Evolutionary conservation across 2,329 filamentous ascomycete species (phyloP).

Genomic region (Fusarium annulatum): DNA sequence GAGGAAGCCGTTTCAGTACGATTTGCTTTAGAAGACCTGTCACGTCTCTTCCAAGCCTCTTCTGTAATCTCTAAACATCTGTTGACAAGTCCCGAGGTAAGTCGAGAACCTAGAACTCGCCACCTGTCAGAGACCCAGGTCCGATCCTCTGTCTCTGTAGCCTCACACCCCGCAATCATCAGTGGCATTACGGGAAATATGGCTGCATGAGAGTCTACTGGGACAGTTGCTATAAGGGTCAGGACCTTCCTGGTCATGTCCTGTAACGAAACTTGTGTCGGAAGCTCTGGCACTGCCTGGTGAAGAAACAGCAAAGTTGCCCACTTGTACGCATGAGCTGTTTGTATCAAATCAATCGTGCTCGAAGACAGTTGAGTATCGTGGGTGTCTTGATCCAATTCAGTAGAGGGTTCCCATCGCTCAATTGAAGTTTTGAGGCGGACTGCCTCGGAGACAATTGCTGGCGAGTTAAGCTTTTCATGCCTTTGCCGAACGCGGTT

Average conservation of each 20-base stretch:
- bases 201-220: background rate
- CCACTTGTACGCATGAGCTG: background rate
- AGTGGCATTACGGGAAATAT: background rate
- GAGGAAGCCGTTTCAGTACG: background rate
- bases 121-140: background rate
- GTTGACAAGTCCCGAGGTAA: background rate
- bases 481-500: background rate
- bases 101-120: background rate
- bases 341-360: background rate
- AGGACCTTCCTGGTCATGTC: background rate
- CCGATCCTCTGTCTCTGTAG: background rate
- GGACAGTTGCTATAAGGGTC: background rate
- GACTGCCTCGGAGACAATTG: background rate
- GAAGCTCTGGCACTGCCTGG: background rate
- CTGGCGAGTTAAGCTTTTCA: background rate
- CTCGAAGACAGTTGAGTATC: background rate
- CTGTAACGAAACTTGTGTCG: background rate
- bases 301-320: background rate
- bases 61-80: background rate
- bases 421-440: background rate
- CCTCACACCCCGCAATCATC: background rate
- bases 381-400: background rate
- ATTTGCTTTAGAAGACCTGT: background rate
- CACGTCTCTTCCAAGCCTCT: background rate
- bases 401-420: background rate